A percentile compares a stretch with the other conserved stretches of the same genome.
Evolutionary conservation across 164 flowering plant species (phyloP).

Genomic region (grape (Vitis vinifera)): ASM3070453v1 NC_081815.1:3493501-3494000

Average conservation of each 20-base stretch:
- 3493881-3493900: slow-evolving; percentile 8
- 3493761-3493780: not conserved
- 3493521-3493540: not conserved
- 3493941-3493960: not conserved
- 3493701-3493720: too few relatives aligned
- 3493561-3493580: not conserved
- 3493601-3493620: too few relatives aligned
- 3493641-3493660: not conserved
- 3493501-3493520: not conserved
- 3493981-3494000: too few relatives aligned
- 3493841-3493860: not conserved
- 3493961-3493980: not conserved
- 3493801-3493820: not conserved
- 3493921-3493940: not conserved
- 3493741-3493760: not conserved
- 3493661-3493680: not conserved
- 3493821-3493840: not conserved
- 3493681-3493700: too few relatives aligned
- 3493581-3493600: not conserved
- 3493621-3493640: not conserved
- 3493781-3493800: slow-evolving; percentile 6
- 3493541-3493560: not conserved
- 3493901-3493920: slow-evolving; percentile 1
- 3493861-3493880: not conserved
- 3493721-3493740: too few relatives aligned